These are phyloP conservation scores for Streptanthus diversifolius DNA, from an alignment of 345 rosid genomes.

Conservation along the genomic window DNA sequence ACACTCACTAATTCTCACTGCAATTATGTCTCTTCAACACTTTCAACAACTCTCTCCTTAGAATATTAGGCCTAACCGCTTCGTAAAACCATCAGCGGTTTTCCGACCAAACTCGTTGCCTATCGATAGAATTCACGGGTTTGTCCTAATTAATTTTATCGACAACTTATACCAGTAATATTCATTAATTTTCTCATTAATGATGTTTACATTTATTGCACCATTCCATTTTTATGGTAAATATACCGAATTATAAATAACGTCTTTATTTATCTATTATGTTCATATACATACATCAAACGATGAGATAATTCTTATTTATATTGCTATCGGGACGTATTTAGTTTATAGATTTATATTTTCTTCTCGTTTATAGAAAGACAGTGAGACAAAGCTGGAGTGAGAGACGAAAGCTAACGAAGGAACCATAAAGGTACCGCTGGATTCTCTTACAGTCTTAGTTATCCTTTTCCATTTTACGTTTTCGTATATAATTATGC, in stretches of 20 bases:
- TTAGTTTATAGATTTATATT: neutral
- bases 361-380: neutral
- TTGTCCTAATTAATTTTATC: neutral
- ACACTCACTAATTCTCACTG: neutral
- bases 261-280: neutral
- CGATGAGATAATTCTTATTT: neutral
- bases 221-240: neutral
- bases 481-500: neutral
- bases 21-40: slow-evolving; percentile 1
- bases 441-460: neutral
- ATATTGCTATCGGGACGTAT: neutral
- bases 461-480: neutral
- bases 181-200: neutral
- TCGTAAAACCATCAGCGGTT: slow-evolving; percentile 10
- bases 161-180: neutral
- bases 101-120: neutral
- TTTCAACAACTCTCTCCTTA: neutral
- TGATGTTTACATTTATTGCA: neutral
- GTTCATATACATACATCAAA: neutral
- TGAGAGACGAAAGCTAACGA: neutral
- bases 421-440: neutral
- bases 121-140: neutral
- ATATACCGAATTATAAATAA: neutral
- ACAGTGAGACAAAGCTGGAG: neutral
- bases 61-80: neutral